A percentile compares a stretch with the other conserved stretches of the same genome.
These are phyloP conservation scores for Bruguiera hainesii DNA, from an alignment of 441 rosid genomes.

Conservation along the genomic window DNA sequence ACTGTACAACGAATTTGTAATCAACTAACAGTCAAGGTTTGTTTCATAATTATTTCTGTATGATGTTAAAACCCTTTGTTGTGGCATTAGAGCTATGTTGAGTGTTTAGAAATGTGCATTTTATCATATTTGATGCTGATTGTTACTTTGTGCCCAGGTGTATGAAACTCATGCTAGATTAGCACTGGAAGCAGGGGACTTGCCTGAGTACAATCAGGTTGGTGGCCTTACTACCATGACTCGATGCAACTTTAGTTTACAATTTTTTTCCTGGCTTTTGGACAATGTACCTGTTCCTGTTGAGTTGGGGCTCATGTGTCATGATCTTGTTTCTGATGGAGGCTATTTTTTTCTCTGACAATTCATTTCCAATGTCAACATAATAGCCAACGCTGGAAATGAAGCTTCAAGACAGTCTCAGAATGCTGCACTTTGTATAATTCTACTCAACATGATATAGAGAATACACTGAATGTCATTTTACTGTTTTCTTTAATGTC, in stretches of 20 bases:
- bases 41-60: slow-evolving; percentile 9
- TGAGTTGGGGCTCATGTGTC: too few species aligned
- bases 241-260: neutral
- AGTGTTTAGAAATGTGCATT: neutral
- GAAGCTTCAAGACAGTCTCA: too few species aligned
- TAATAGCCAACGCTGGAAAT: too few species aligned
- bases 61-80: neutral
- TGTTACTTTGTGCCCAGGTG: slow-evolving; percentile 51
- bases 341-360: too few species aligned
- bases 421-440: too few species aligned
- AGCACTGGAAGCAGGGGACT: slow-evolving; percentile 87
- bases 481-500: too few species aligned
- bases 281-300: too few species aligned
- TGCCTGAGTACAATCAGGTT: slow-evolving; percentile 98
- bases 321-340: too few species aligned
- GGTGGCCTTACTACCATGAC: slow-evolving; percentile 16
- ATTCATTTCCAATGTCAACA: too few species aligned
- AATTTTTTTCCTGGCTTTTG: neutral
- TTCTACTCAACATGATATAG: too few species aligned
- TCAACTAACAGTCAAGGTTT: slow-evolving; percentile 85
- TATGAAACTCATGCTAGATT: slow-evolving; percentile 99
- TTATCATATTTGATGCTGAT: slow-evolving; percentile 11
- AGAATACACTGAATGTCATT: too few species aligned
- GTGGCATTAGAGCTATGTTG: neutral
- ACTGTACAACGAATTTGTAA: slow-evolving; percentile 93